Evolutionary conservation across 2,329 filamentous ascomycete species (phyloP).

Genomic region (Fusarium zealandicum): DNA sequence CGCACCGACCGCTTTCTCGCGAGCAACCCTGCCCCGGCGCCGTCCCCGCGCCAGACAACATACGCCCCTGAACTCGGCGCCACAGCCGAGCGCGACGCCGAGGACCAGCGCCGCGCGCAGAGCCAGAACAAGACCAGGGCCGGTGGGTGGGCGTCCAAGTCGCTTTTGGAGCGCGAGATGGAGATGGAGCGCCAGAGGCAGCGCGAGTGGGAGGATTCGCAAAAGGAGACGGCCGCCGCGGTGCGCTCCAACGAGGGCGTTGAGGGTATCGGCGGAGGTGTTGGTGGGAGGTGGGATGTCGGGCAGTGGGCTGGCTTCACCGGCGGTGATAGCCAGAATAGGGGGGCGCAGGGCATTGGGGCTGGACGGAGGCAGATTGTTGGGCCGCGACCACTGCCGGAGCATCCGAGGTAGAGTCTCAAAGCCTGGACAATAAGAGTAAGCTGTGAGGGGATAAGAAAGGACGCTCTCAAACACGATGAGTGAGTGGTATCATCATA

Average conservation of each 20-base stretch:
- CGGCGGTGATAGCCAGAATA: slow-evolving; percentile 78
- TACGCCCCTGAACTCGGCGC: slow-evolving; percentile 64
- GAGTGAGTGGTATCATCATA: not conserved
- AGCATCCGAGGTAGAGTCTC: slow-evolving; percentile 44
- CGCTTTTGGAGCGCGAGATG: slow-evolving; percentile 80
- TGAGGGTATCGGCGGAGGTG: slow-evolving; percentile 71
- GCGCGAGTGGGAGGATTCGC: slow-evolving; percentile 80
- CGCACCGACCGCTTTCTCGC: slow-evolving; percentile 67
- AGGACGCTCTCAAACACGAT: not conserved
- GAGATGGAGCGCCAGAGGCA: slow-evolving; percentile 79
- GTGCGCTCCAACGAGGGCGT: slow-evolving; percentile 59
- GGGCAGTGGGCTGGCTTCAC: slow-evolving; percentile 78
- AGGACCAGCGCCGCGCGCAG: slow-evolving; percentile 66
- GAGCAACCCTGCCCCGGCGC: slow-evolving; percentile 59
- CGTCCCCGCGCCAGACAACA: slow-evolving; percentile 52
- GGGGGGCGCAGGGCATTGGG: slow-evolving; percentile 69
- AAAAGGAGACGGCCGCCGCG: slow-evolving; percentile 68
- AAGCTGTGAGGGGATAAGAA: slow-evolving; percentile 7
- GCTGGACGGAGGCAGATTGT: slow-evolving; percentile 78
- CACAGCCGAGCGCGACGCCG: slow-evolving; percentile 67
- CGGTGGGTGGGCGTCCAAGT: slow-evolving; percentile 70
- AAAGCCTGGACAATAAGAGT: no score
- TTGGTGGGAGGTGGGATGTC: slow-evolving; percentile 76
- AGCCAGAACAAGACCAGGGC: slow-evolving; percentile 68
- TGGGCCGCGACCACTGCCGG: slow-evolving; percentile 74